Conservation (phyloP, 768 basidiomycete species). For the Kwoniella sp. region DNA sequence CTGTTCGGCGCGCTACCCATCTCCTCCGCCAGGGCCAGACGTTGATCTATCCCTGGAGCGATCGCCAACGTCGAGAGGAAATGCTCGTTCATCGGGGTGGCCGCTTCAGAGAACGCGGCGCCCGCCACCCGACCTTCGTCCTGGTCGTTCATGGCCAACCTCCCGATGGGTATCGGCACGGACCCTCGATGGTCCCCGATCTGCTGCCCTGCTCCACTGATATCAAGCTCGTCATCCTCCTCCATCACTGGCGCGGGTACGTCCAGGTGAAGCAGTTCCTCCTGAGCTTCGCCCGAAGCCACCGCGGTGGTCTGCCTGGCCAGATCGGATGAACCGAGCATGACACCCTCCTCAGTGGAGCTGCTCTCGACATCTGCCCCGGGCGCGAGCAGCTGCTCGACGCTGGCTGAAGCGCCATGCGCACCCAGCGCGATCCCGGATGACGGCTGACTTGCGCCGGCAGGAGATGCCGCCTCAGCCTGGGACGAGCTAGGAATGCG, state of each 20-base stretch:
- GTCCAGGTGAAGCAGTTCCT: neutral
- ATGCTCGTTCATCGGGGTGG: constrained; percentile 51
- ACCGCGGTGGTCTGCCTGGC: constrained; percentile 22
- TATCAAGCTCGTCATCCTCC: constrained; percentile 1
- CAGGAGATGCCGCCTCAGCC: neutral
- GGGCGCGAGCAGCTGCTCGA: constrained; percentile 19
- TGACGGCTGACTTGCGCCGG: constrained; percentile 11
- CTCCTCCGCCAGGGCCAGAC: constrained; percentile 18
- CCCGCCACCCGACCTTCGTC: neutral
- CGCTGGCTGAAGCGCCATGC: constrained; percentile 9
- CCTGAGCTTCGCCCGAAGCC: neutral
- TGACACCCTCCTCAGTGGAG: constrained; percentile 1
- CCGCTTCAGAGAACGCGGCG: constrained; percentile 26
- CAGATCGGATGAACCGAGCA: constrained; percentile 12
- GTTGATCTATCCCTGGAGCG: constrained; percentile 33
- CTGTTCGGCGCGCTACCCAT: no score
- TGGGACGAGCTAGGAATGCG: constrained; percentile 12
- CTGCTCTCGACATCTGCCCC: constrained; percentile 5
- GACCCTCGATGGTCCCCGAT: neutral
- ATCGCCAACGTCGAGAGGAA: constrained; percentile 47
- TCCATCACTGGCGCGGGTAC: constrained; percentile 5
- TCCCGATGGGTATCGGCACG: neutral
- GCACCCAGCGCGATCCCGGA: constrained; percentile 16
- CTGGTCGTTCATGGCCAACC: neutral
- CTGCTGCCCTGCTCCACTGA: no score